phyloP scores from a whole-genome alignment of 1,139 yeast genomes.

The Kodamaea arcana region DNA sequence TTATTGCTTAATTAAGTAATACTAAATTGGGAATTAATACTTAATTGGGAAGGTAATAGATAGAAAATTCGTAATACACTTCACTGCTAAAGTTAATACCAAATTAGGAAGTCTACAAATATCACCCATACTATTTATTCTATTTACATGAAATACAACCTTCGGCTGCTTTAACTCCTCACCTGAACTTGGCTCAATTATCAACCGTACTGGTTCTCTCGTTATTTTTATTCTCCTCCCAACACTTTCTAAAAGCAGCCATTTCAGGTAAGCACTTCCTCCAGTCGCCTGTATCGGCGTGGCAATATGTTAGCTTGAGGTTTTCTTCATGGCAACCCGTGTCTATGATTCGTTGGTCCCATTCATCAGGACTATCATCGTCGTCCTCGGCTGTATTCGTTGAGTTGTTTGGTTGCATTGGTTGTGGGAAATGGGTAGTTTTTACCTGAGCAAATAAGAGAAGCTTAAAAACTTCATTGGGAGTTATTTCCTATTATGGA shows the following conservation, averaged over 20 bases:
- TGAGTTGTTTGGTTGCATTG: slow-evolving; percentile 2
- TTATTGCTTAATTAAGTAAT: too few species aligned
- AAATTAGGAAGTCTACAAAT: too few species aligned
- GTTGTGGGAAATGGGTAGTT: too few species aligned
- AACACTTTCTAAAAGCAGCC: slow-evolving; percentile 64
- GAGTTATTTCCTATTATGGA: too few species aligned
- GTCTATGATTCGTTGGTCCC: slow-evolving; percentile 67
- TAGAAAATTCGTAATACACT: too few species aligned
- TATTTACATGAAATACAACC: not conserved
- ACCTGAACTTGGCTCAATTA: too few species aligned
- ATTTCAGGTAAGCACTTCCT: slow-evolving; percentile 64
- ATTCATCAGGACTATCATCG: slow-evolving; percentile 66
- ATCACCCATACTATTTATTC: not conserved
- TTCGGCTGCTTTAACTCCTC: slow-evolving; percentile 1
- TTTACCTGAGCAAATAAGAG: too few species aligned
- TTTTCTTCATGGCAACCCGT: slow-evolving; percentile 78
- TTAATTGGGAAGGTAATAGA: too few species aligned
- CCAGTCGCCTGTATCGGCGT: slow-evolving; percentile 82
- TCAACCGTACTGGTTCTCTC: slow-evolving; percentile 50
- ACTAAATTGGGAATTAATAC: too few species aligned
- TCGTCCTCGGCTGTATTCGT: not conserved
- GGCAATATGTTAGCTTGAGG: slow-evolving; percentile 63
- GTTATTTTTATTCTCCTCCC: slow-evolving; percentile 59
- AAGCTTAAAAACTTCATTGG: too few species aligned
- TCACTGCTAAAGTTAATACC: too few species aligned